Evolutionary conservation across 768 basidiomycete species (phyloP), one percentile per base, ranked within the genome.

Genomic region (Xerocomellus dryophilus): DNA sequence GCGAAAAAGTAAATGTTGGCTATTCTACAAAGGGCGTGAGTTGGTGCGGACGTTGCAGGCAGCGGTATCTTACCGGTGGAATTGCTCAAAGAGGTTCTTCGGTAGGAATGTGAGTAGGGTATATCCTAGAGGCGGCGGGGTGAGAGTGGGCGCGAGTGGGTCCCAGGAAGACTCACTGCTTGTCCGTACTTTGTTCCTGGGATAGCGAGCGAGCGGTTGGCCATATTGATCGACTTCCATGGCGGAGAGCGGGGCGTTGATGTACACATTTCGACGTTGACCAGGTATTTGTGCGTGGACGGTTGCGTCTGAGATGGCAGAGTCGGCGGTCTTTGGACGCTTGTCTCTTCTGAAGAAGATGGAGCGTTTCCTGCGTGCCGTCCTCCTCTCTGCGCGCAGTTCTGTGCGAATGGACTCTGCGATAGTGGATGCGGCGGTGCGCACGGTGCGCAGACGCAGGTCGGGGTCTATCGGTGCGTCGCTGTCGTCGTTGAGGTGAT

Each of bases 11-110:
- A 99, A 43, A 98, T 73, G 71, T 98, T 98, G 53, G 94, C 94
- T 46, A 93, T 83, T 36, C 88, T 88, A 63, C 39, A 29, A 29
- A 12, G 27, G 18, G 10, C 50, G 44, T 63, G 43, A 62, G 42
- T 10, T 7, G 35, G 8, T 17, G 35, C 2, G 36, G 14, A 20
- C 12, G 12, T 38, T 15, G 42, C 25, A n/a, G n/a, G 36, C 34
- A 17, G 10, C 8, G 43, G 7, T 18, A 18, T 64, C 81, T 60
- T 57, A 87, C 86, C 95, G 81, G 57, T 91, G 80, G 67, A 98
- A 99, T 67, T 99, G 96, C 71, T 98, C 93, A 60, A 85, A 91
- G 59, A 98, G 72, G 68, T 98, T 97, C 80, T 91, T 94, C 10
- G 95, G 95, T 41, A 98, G 62, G 67, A 98, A 98, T 1, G 93